Evolutionary conservation across 1,139 yeast species (phyloP).

Genomic region (Protomyces pachydermus): DNA sequence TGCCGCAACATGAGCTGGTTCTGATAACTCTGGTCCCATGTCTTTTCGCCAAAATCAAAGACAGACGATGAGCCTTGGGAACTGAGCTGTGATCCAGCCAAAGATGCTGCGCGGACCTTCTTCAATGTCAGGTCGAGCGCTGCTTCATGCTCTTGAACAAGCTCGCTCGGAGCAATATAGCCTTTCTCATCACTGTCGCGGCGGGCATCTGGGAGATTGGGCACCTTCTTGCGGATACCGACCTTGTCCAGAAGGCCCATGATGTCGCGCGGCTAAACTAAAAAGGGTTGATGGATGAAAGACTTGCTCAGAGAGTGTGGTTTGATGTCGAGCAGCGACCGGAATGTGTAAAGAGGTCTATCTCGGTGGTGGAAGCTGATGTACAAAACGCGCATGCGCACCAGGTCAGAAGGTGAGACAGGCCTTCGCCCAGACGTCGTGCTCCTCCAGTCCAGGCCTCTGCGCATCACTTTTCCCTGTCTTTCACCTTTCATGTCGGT

Average conservation of each 20-base stretch:
- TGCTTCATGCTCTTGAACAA: constrained; percentile 18
- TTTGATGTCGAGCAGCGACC: too few relatives aligned
- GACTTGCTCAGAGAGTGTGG: too few relatives aligned
- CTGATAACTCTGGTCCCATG: constrained; percentile 27
- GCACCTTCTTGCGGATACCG: constrained; percentile 16
- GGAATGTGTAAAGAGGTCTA: too few relatives aligned
- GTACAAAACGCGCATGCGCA: too few relatives aligned
- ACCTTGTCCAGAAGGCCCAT: constrained; percentile 25
- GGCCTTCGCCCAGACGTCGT: too few relatives aligned
- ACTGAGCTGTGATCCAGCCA: background rate
- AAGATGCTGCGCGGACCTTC: background rate
- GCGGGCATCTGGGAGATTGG: constrained; percentile 1
- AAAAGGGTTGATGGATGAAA: too few relatives aligned
- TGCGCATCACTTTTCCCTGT: too few relatives aligned
- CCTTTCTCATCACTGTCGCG: constrained; percentile 6
- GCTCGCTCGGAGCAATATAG: constrained; percentile 9
- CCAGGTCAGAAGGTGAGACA: too few relatives aligned
- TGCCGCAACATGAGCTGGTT: constrained; percentile 31
- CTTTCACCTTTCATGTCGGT: too few relatives aligned
- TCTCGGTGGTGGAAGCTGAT: too few relatives aligned
- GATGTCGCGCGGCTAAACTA: background rate
- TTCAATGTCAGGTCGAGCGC: constrained; percentile 11
- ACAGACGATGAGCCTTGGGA: constrained; percentile 11
- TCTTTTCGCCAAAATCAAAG: constrained; percentile 20
- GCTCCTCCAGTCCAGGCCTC: too few relatives aligned